Conservation (phyloP, 108 stramenopile species). For the Nannochloropsis gaditana region DNA sequence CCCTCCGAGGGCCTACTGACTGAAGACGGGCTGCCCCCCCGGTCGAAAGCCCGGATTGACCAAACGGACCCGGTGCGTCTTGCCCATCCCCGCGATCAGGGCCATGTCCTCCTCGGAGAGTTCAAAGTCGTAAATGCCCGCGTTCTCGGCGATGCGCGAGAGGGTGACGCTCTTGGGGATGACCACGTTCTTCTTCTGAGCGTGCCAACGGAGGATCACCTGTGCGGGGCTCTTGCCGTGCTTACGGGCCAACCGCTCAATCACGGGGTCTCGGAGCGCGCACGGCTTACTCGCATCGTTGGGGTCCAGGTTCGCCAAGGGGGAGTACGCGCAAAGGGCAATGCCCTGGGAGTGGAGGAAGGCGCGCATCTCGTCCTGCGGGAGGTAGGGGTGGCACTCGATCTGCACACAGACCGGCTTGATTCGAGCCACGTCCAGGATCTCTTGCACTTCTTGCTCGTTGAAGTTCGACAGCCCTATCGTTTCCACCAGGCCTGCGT, state of each 20-base stretch:
- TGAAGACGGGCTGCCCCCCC: neutral
- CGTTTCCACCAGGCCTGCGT: slow-evolving; percentile 24
- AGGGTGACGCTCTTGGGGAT: slow-evolving; percentile 54
- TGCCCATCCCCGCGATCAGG: slow-evolving; percentile 36
- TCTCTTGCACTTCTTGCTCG: neutral
- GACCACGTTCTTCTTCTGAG: slow-evolving; percentile 48
- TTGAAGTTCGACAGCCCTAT: slow-evolving; percentile 29
- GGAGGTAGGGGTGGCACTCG: slow-evolving; percentile 33
- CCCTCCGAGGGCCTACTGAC: neutral
- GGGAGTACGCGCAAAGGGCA: slow-evolving; percentile 50
- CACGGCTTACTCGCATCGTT: slow-evolving; percentile 27
- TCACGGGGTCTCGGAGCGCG: slow-evolving; percentile 42
- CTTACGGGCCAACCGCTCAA: slow-evolving; percentile 26
- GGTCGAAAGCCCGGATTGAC: neutral
- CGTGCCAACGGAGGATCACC: slow-evolving; percentile 52
- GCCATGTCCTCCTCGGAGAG: slow-evolving; percentile 43
- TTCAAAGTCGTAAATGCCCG: slow-evolving; percentile 50
- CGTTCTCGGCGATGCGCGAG: slow-evolving; percentile 40
- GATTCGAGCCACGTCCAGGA: neutral
- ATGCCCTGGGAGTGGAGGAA: slow-evolving; percentile 32
- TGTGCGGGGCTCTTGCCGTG: slow-evolving; percentile 49
- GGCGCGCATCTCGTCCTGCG: slow-evolving; percentile 21
- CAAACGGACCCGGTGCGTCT: neutral
- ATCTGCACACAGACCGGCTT: slow-evolving; percentile 11
- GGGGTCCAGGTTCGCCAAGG: slow-evolving; percentile 47